Evolutionary conservation across 257 asterid genomes (phyloP).

Genomic region (Nicotiana undulata): DNA sequence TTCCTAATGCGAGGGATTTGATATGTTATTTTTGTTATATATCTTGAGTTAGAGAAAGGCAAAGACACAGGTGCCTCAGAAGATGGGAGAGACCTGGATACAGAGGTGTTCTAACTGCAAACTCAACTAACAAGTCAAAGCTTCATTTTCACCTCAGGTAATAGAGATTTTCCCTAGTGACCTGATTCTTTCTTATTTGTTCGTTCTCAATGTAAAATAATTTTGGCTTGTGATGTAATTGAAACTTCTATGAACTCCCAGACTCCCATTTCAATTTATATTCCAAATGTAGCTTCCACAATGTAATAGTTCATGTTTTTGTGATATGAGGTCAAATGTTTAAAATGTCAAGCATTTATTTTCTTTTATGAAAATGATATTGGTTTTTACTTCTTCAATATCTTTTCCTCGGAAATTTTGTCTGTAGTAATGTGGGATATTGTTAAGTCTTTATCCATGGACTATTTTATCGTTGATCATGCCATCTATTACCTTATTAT

Average conservation of each 20-base stretch:
- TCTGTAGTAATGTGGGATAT: background rate
- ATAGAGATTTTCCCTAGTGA: background rate
- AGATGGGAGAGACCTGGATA: constrained; percentile 1
- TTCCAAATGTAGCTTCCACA: constrained; percentile 23
- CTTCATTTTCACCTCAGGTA: constrained; percentile 8
- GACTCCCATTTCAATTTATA: constrained; percentile 6
- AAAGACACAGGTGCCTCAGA: background rate
- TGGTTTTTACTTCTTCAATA: background rate
- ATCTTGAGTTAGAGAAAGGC: constrained; percentile 10
- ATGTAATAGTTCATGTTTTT: constrained; percentile 6
- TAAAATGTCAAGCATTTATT: background rate
- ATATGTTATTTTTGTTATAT: background rate
- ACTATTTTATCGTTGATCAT: background rate
- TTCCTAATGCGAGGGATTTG: constrained; percentile 1
- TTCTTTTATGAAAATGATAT: background rate
- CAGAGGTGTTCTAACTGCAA: constrained; percentile 15
- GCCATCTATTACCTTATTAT: background rate
- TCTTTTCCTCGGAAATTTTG: background rate
- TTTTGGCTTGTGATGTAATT: constrained; percentile 14
- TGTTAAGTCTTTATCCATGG: too few species aligned
- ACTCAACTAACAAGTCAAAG: constrained; percentile 17
- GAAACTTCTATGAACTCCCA: background rate
- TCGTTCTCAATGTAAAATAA: constrained; percentile 17
- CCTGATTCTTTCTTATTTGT: constrained; percentile 10
- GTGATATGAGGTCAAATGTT: constrained; percentile 11